phyloP scores from a whole-genome alignment of 768 basidiomycete species.

The Lentinula edodes region DNA sequence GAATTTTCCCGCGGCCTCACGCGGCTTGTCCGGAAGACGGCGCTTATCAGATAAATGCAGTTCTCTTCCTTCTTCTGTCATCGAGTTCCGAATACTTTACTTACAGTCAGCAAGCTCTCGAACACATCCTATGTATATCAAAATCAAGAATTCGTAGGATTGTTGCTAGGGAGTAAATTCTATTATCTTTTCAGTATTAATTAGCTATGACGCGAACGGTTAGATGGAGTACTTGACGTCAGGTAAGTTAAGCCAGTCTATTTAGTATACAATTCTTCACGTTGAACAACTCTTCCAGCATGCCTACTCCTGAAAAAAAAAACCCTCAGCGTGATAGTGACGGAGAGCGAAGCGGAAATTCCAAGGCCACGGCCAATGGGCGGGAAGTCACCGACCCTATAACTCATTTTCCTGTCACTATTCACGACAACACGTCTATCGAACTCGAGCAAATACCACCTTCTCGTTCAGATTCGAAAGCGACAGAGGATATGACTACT shows the following conservation, averaged over 20 bases:
- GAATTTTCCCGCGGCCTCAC: too few species aligned
- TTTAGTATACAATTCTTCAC: not conserved
- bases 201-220: not conserved
- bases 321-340: not conserved
- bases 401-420: slow-evolving; percentile 10
- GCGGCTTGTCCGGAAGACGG: too few species aligned
- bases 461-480: not conserved
- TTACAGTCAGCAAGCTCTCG: too few species aligned
- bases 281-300: not conserved
- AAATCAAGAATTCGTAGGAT: not conserved
- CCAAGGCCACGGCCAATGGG: not conserved
- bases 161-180: not conserved
- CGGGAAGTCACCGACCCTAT: slow-evolving; percentile 12
- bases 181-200: not conserved
- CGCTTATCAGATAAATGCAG: too few species aligned
- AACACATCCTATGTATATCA: too few species aligned
- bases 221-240: slow-evolving; percentile 6
- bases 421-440: slow-evolving; percentile 10
- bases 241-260: not conserved
- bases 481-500: not conserved
- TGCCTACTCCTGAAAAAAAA: not conserved
- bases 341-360: not conserved
- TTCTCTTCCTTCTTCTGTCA: too few species aligned
- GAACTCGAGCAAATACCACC: slow-evolving; percentile 7
- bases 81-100: too few species aligned